Evolutionary conservation across 2,329 filamentous ascomycete species (phyloP).

Genomic region (Neoscytalidium dimidiatum): DNA sequence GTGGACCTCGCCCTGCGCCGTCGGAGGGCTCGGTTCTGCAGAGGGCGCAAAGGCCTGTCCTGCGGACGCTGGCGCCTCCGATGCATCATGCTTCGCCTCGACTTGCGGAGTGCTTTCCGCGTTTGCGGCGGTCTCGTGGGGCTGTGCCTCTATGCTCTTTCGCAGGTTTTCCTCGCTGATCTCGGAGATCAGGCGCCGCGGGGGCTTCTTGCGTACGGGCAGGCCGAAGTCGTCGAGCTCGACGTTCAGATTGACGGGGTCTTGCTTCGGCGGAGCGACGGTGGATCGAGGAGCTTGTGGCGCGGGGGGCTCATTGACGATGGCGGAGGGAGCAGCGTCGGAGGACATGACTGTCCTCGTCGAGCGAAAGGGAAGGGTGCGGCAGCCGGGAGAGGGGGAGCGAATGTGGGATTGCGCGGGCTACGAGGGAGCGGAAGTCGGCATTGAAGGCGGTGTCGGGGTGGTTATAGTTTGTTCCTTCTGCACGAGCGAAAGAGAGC

Average conservation of each 20-base stretch:
- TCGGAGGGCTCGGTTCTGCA: neutral
- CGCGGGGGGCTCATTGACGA: neutral
- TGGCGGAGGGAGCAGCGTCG: neutral
- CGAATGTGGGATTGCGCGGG: neutral
- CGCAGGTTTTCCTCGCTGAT: constrained; percentile 28
- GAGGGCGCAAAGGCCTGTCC: neutral
- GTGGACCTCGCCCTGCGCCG: neutral
- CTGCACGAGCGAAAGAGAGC: neutral
- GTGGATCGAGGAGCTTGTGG: constrained; percentile 6
- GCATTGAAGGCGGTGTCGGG: constrained; percentile 14
- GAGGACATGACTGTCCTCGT: constrained; percentile 3
- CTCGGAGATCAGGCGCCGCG: constrained; percentile 32
- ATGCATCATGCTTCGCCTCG: neutral
- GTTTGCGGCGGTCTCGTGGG: constrained; percentile 27
- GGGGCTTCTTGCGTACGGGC: constrained; percentile 52
- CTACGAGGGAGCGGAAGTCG: constrained; percentile 11
- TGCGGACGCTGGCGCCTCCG: constrained; percentile 6
- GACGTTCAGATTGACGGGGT: constrained; percentile 20
- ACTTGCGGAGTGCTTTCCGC: constrained; percentile 8
- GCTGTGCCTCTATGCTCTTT: constrained; percentile 32
- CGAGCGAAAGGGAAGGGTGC: neutral
- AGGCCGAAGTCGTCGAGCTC: constrained; percentile 73
- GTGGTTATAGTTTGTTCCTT: neutral
- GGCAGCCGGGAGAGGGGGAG: neutral
- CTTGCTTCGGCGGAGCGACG: neutral